Base-by-base conservation (phyloP, 2,329 filamentous ascomycete species). In the Colletotrichum chlorophyti region DNA sequence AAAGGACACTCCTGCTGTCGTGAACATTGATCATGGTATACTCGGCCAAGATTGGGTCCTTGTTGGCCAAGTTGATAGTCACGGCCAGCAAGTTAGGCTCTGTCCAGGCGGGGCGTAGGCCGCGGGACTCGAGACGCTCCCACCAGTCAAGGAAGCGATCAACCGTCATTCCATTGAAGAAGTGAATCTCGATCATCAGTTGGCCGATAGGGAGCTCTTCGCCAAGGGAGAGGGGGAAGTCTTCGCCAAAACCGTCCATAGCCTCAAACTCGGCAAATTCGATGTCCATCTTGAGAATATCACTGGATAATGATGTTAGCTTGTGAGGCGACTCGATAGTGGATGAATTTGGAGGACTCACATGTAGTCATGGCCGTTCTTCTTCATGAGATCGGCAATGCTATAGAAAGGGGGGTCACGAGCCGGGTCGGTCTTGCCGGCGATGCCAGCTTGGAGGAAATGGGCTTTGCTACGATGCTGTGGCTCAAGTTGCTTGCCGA, bases 221-320 rank as follows among this genome's bases (percentile, higher is more conserved):
- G 37, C 57, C 46, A 12, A 49, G 32, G n/a, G 42, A 27, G 4
- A 58, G 11, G 24, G 64, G 62, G 38, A 69, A 67, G 31, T 64
- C 63, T 11, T 34, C 12, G 40, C 61, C 63, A n/a, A 72, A 60
- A 11, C 63, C 64, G 34, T 65, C 64, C 47, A 73, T 57, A 9
- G 71, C 63, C 29, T 65, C 65, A 51, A 71, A 76, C 57, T 76
- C 74, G 11, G 64, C 60, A 4, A 69, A 70, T 48, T 76, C 74
- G 38, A 76, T 72, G 60, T 77, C 74, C 58, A 76, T 75, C 63
- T 76, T 76, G 32, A 76, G 51, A 17, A 77, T 69, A 60, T 77
- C 74, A 47, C 69, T 71, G 48, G 27, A 31, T n/a, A n/a, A 15
- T 29, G 9, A 19, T 34, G 48, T 62, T 40, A n/a, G n/a, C n/a